A percentile compares a stretch with the other conserved stretches of the same genome.
phyloP scores from a whole-genome alignment of 306 rosid genomes.

The Acacia acuminata region DNA sequence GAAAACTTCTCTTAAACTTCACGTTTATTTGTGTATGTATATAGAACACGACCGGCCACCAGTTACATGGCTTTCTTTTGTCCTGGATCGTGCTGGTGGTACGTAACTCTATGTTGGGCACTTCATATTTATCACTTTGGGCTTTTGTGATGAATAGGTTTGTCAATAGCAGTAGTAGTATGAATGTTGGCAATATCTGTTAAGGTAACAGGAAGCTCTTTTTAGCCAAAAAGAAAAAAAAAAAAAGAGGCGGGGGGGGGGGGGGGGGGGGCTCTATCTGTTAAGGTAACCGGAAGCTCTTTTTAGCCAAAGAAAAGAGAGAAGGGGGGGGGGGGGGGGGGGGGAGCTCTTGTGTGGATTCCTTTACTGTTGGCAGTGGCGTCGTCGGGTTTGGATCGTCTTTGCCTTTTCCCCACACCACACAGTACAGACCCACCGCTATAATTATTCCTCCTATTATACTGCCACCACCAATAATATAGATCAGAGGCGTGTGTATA shows the following conservation, averaged over 20 bases:
- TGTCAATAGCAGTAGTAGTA: neutral
- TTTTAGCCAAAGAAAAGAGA: too few species aligned
- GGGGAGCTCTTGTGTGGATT: slow-evolving; percentile 17
- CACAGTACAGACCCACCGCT: slow-evolving; percentile 70
- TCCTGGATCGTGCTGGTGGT: neutral
- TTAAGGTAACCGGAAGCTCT: slow-evolving; percentile 16
- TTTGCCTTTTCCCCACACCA: slow-evolving; percentile 86
- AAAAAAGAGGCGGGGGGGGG: too few species aligned
- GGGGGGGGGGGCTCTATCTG: neutral
- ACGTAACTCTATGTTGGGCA: neutral
- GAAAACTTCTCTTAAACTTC: neutral
- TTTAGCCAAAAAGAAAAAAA: too few species aligned
- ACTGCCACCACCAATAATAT: slow-evolving; percentile 24
- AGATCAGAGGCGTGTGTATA: neutral
- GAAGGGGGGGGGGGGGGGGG: too few species aligned
- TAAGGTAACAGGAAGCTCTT: slow-evolving; percentile 16
- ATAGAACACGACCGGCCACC: neutral
- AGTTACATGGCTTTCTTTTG: neutral
- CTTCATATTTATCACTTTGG: neutral
- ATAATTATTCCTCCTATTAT: slow-evolving; percentile 64
- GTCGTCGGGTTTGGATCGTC: slow-evolving; percentile 36
- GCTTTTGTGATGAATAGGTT: neutral
- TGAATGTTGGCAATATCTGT: neutral
- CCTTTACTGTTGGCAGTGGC: slow-evolving; percentile 26
- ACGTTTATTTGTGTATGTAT: too few species aligned